Evolutionary conservation across 257 asterid species (phyloP), one percentile per base, ranked within the genome.

Genomic region (Parsonsia alboflavescens): DNA sequence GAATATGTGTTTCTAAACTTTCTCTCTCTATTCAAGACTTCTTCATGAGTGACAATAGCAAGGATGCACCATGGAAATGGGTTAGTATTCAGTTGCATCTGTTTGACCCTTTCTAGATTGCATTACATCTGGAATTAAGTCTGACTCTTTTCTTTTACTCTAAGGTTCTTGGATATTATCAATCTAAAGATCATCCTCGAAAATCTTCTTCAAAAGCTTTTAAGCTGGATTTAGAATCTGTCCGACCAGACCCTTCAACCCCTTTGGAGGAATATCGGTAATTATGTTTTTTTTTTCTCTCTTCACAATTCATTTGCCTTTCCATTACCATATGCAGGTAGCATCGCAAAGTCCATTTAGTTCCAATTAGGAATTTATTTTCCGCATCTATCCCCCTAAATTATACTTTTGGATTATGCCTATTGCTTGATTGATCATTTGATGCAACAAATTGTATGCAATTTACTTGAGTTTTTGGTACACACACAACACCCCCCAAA

Each of bases 31-130:
- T 91, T 73, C 84, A 83, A 79, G 96, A 95, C 82, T 75, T 92
- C 67, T 82, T 77, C 78, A 75, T 95, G 74, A 81, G 79, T 77
- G 99, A 95, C 82, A 76, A 76, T 75, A 89, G 99, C 78, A 85
- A 77, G 61, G 79, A 84, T 86, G 98, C 99, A 21, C 97, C 96
- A n/a, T 95, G 99, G 99, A 95, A 89, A 86, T 90, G 83, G 99
- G 99, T 95, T 82, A 61, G 76, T 17, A 56, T 58, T 11, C 17
- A 53, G 30, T 42, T 67, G 72, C 36, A 70, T 61, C 28, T 28
- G 64, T 24, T 76, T 67, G 1, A 61, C 48, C 6, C 46, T 21
- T 52, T 66, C 42, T 57, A 44, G 41, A 57, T 56, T 73, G 50
- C 70, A 50, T 5, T 45, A 30, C 48, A 72, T 16, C 54, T 52